Base-by-base conservation (phyloP, 2,329 filamentous ascomycete genomes). In the Verticillium klebahnii region DNA sequence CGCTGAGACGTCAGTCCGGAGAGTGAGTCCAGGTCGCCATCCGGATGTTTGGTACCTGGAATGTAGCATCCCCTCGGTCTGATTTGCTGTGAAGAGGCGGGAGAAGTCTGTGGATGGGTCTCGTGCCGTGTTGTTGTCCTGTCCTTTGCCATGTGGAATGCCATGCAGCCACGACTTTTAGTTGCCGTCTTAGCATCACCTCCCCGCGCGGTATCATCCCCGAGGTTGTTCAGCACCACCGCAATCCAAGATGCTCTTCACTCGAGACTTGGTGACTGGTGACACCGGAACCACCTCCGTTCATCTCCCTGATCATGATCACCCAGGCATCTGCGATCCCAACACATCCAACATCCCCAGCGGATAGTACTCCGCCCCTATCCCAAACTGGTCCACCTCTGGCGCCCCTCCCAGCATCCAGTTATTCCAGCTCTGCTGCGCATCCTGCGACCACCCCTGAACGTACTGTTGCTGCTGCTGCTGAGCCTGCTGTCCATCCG, bases 271-370 rank as follows among this genome's bases (percentile, higher is more conserved):
- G n/a, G n/a, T 52, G 23, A n/a, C 23, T 52, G n/a, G 8, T 36
- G 7, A 52, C 19, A 29, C 23, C n/a, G 19, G 7, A 19, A 52
- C 19, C 34, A 14, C 11, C 34, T 36, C 4, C 19, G 19, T 52
- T 8, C 19, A 12, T 12, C 19, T n/a, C 34, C 58, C 5, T 59
- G 34, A 45, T 66, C 58, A 69, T 59, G 34, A 45, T 66, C 58
- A 69, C 14, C 66, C 66, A 2, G 69, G 69, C 69, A 71, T 70
- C 39, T 70, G 68, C 17, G 69, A 70, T 32, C 70, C 68, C 31
- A 71, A 58, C 9, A 66, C 64, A 29, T 69, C 69, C 55, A 71
- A 59, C 32, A 71, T 65, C 59, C 63, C 68, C 9, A 69, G 63
- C 32, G 65, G 65, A 54, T 65, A 67, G 34, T 69, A 67, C 14